Base-by-base conservation (phyloP, 257 asterid genomes). In the Solanum etuberosum region DNA sequence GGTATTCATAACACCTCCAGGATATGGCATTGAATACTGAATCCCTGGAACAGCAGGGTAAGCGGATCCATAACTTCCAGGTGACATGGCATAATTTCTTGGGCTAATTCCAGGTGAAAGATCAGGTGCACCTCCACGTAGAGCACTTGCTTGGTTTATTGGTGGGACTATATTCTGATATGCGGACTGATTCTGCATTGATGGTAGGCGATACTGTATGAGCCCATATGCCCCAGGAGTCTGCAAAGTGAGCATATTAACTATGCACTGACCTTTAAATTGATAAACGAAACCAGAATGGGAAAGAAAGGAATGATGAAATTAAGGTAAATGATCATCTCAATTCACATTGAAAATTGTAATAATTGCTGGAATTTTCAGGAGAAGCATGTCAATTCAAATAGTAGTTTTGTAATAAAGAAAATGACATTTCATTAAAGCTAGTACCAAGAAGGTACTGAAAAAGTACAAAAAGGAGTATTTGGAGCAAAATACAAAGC, bases 201-300 rank as follows among this genome's bases (percentile, higher is more conserved):
- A 90, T 65, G 96, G 96, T 87, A 92, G 89, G 88, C 98, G 98
- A 93, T 95, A 96, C 90, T 90, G 99, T 95, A 96, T 83, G 92
- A 96, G 90, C 59, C 98, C 98, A 91, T 93, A 96, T 51, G 96
- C 82, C 88, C 98, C 97, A 65, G 95, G 94, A 92, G 96, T 90
- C 99, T 96, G 93, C 90, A 91, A 89, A 90, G 89, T 89, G 87
- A 92, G 91, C 85, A 90, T 83, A 89, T 87, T 87, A 88, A 88
- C 86, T 87, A 32, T 89, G 84, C 88, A 90, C 83, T 86, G 88
- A 88, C 67, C 89, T 83, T 88, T 85, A 82, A 88, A 87, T 32
- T 87, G 87, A 87, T 85, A 81, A 88, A 74, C 87, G 76, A 86
- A 83, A 86, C 76, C 80, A 38, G 87, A 86, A 76, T 18, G 51